Evolutionary conservation across 257 asterid genomes (phyloP).

Genomic region (Dorcoceras hygrometricum): DNA sequence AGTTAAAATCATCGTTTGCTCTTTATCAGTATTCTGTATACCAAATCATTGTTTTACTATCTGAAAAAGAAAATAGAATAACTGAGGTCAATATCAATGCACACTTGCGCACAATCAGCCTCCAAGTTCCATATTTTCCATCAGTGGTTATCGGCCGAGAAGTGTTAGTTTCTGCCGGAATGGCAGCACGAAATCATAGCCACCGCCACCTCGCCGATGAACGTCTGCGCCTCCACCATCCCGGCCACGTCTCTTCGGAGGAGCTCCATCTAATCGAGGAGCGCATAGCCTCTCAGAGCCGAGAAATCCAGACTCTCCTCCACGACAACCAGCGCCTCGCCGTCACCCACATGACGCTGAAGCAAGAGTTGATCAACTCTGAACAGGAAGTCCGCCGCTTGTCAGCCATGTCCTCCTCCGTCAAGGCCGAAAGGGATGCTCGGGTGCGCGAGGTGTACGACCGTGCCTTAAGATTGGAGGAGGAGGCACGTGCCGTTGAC

Average conservation of each 20-base stretch:
- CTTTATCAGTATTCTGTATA: too few species aligned
- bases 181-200: conserved; percentile 36
- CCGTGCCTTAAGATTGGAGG: conserved; percentile 51
- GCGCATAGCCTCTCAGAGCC: conserved; percentile 51
- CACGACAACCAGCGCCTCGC: conserved; percentile 79
- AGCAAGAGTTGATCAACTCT: conserved; percentile 49
- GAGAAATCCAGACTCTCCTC: conserved; percentile 63
- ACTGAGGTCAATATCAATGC: too few species aligned
- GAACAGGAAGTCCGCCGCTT: conserved; percentile 70
- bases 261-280: conserved; percentile 40
- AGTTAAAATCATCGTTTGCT: too few species aligned
- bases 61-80: too few species aligned
- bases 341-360: conserved; percentile 59
- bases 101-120: too few species aligned
- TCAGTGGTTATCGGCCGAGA: neutral
- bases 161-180: neutral
- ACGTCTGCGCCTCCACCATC: conserved; percentile 17
- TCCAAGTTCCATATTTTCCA: too few species aligned
- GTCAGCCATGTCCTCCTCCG: conserved; percentile 47
- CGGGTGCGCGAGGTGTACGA: conserved; percentile 70
- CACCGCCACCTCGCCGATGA: conserved; percentile 26
- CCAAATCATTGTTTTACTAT: too few species aligned
- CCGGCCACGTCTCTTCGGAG: conserved; percentile 26
- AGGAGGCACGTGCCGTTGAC: conserved; percentile 47
- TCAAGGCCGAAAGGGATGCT: conserved; percentile 66